Evolutionary conservation across 1,284 basidiomycete genomes (phyloP), one percentile per base, ranked within the genome.

Genomic region (Fomitopsis schrenkii): DNA sequence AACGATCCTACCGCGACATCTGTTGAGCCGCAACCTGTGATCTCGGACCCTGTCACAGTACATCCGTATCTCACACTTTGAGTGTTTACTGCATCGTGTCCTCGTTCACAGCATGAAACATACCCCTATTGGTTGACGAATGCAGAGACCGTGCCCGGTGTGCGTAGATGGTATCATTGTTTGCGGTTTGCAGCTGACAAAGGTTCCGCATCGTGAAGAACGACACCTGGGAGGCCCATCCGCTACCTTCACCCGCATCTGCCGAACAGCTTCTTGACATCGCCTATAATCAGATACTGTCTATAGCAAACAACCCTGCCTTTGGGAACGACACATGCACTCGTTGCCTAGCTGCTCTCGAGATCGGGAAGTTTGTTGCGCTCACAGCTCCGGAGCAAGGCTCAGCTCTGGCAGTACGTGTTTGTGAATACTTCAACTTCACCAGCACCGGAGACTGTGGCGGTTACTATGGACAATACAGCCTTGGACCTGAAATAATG

Each of bases 1-100:
- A 89, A 91, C 70, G 74, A 81, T 63, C 88, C 90, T 26, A 90
- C 87, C 5, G 85, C 82, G 40, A 90, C 88, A 1, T 79, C 79
- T n/a, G 82, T 78, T 2, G 87, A 91, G 71, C 83, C 84, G 4
- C 87, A 91, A 71, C 90, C 88, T 33, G 79, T 89, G 59, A 81
- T 91, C 57, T 83, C 86, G 3, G 88, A 91, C 68, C 85, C 86
- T 12, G 80, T 90, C 30, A 78, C 79, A 35, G 88, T 87, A 72
- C 66, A 76, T 62, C 14, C 19, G 3, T 46, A 33, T 26, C 6
- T 26, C 7, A 15, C n/a, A 19, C 1, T 19, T 4, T 1, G 42
- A n/a, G 19, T n/a, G 8, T 46, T 8, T 22, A 8, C 22, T 8
- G 14, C 12, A 14, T 9, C 12, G 12, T 46, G 6, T n/a, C 22